Base-by-base conservation (phyloP, 2,329 filamentous ascomycete species). In the Penicillium hordei region DNA sequence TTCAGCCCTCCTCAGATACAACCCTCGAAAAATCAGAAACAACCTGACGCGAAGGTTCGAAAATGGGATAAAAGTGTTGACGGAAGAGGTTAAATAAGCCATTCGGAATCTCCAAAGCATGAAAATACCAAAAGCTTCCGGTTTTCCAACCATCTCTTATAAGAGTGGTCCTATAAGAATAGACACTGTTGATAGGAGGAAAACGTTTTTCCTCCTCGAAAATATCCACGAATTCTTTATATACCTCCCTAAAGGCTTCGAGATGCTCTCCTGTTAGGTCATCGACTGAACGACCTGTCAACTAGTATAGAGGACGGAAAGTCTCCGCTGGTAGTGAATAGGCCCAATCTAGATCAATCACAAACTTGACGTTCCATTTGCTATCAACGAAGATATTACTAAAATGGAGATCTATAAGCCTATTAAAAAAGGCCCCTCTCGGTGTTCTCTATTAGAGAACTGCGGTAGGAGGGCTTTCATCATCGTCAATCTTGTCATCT, bases 341-440 rank as follows among this genome's bases (percentile, higher is more conserved):
- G 23, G 66, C 60, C 60, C 62, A 72, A 59, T 72, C 68, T 10
- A 72, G 59, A 48, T 71, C 68, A 48, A 71, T 63, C 12, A 72
- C 21, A 39, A 29, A 45, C 42, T 60, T 70, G 38, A 71, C 59
- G 60, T 69, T 61, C 70, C 64, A 73, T 19, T 72, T 38, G 6
- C 59, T 31, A 48, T 73, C 68, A 8, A 73, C 70, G 46, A 72
- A 68, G 19, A 72, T 70, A 50, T 79, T 78, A 54, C 70, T 74
- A 44, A 63, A 63, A 52, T 78, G 70, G 13, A 78, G 60, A 58
- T 78, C 75, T 19, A 72, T 76, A 21, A 78, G 61, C 1, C 49
- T 59, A 48, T 68, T 64, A 13, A 72, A 48, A 52, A 75, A 78
- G 1, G 72, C 1, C 75, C 74, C n/a, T 69, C 46, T 5, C 70